These are phyloP conservation scores for Phytophthora colocasiae DNA, from an alignment of 352 stramenopile species.

Conservation along the genomic window DNA sequence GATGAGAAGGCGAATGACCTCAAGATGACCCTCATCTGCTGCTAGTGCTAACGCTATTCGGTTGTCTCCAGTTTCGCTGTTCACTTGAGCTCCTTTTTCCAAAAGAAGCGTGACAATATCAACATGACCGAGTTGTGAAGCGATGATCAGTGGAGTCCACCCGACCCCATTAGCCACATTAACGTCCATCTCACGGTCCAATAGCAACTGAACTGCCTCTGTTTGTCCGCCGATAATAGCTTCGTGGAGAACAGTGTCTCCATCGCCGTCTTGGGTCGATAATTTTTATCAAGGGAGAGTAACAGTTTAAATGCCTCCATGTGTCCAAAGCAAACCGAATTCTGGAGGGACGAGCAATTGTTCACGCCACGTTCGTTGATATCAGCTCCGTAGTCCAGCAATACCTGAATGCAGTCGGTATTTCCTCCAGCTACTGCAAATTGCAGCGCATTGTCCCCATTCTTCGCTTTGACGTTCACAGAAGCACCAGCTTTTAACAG, in stretches of 20 bases:
- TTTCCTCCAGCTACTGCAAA: conserved; percentile 2
- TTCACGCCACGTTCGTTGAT: conserved; percentile 1
- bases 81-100: conserved; percentile 4
- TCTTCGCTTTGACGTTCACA: conserved; percentile 1
- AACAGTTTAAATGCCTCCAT: conserved; percentile 10
- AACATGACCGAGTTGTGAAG: conserved; percentile 6
- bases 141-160: conserved; percentile 13
- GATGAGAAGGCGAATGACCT: conserved; percentile 17
- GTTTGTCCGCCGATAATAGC: background rate
- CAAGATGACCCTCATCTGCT: conserved; percentile 11
- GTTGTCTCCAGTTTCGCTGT: background rate
- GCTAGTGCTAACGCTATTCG: conserved; percentile 8
- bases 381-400: conserved; percentile 18
- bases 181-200: background rate
- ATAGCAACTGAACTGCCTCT: conserved; percentile 1
- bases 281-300: background rate
- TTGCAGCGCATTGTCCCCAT: conserved; percentile 3
- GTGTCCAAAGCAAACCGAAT: background rate
- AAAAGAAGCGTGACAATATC: conserved; percentile 19
- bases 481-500: conserved; percentile 7
- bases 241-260: conserved; percentile 10
- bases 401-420: background rate
- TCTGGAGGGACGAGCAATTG: conserved; percentile 5
- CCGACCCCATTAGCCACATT: conserved; percentile 5
- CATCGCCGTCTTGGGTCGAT: background rate